Percentiles rank a stretch among this genome's conserved stretches.
phyloP scores from a whole-genome alignment of 2,329 filamentous ascomycete genomes.

The Aspergillus nomiae region DNA sequence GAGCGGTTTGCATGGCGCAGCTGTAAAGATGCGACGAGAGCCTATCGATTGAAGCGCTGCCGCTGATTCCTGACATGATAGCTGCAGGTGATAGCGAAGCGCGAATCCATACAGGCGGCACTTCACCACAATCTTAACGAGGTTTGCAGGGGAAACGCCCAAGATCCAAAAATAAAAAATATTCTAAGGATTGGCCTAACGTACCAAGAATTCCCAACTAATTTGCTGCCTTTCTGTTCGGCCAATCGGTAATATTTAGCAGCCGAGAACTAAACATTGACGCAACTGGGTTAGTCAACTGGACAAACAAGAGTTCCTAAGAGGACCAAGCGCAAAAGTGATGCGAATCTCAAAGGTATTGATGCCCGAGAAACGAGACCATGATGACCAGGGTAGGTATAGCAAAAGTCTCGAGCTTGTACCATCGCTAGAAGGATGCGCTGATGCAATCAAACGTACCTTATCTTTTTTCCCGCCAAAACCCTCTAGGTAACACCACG shows the following conservation, averaged over 20 bases:
- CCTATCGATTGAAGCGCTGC: constrained; percentile 24
- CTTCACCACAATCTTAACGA: constrained; percentile 4
- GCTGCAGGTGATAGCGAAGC: constrained; percentile 15
- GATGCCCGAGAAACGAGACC: constrained; percentile 30
- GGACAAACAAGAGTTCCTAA: constrained; percentile 10
- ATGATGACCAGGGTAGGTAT: neutral
- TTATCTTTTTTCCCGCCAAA: constrained; percentile 98
- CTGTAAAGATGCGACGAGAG: constrained; percentile 13
- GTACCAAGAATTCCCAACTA: constrained; percentile 92
- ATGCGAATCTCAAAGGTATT: constrained; percentile 24
- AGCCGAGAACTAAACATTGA: constrained; percentile 50
- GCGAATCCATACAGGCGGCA: constrained; percentile 6
- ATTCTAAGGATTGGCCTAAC: constrained; percentile 39
- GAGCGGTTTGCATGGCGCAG: constrained; percentile 19
- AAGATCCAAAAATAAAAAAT: constrained; percentile 7
- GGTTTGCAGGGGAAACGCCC: neutral
- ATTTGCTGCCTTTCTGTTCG: constrained; percentile 86
- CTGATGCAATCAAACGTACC: constrained; percentile 58
- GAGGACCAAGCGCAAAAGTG: neutral
- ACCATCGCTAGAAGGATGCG: neutral
- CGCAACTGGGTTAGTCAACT: constrained; percentile 12
- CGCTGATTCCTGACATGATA: constrained; percentile 16
- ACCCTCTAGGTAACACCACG: constrained; percentile 95
- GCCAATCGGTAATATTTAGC: constrained; percentile 92
- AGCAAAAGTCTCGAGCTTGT: neutral